Evolutionary conservation across 2,329 filamentous ascomycete species (phyloP), one percentile per base, ranked within the genome.

Genomic region (Scorias spongiosa): DNA sequence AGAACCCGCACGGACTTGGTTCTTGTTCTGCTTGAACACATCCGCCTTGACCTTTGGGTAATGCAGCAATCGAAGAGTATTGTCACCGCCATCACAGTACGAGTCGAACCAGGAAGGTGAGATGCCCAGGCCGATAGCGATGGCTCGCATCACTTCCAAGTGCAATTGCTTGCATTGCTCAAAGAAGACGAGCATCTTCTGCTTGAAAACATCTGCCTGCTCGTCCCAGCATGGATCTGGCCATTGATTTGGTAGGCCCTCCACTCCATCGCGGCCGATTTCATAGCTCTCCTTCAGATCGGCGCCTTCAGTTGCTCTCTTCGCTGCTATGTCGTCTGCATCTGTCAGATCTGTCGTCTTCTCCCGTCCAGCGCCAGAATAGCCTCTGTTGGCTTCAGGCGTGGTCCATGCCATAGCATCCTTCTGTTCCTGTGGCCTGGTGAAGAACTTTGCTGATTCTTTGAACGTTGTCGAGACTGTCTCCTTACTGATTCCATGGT

Each of bases 41-140:
- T 70, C 69, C 29, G 72, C 70, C 39, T 81, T 70, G 10, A 76
- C 76, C 10, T 58, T 56, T 2, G 62, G 63, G 53, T 81, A 75
- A 29, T 63, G 66, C 29, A 79, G 59, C 42, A 62, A 44, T 9
- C 68, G 44, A 68, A 70, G 37, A 68, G 76, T 44, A 78, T 78
- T 66, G 84, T 88, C 64, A 81, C 84, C 48, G 1, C 66, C 74
- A 52, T 81, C 75, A 0, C 85, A 80, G 57, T 75, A 93, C 4
- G 60, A 54, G 54, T 94, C 85, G 55, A 95, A 95, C 70, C 81
- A 93, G 3, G 54, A 49, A 78, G 78, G 83, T 79, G 89, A 56
- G 66, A 71, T 47, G 81, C 66, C 42, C 65, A 67, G 54, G 75
- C 70, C 66, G 83, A 91, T 52, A 72, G 69, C 30, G 68, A 70